Percentiles rank a stretch among this genome's conserved stretches.
Conservation (phyloP, 768 basidiomycete species). For the Naganishia randhawae region DNA sequence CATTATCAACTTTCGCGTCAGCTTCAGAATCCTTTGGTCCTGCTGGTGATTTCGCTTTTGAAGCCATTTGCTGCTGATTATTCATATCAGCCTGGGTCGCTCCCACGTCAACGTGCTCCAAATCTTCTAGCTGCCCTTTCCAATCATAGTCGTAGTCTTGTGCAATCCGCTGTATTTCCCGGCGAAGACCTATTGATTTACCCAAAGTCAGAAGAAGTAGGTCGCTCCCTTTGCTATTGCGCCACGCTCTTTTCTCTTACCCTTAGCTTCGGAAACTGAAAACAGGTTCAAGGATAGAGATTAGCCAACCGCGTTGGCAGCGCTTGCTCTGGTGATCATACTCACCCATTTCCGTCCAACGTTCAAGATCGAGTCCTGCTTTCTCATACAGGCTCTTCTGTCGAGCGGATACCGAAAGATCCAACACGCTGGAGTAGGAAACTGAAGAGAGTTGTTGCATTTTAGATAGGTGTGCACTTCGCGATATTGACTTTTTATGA, state of each 20-base stretch:
- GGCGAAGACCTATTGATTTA: conserved; percentile 57
- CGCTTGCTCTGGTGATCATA: neutral
- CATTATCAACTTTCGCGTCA: neutral
- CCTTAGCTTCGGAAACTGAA: conserved; percentile 11
- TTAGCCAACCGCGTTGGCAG: too few species aligned
- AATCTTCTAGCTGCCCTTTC: conserved; percentile 50
- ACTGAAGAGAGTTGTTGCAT: conserved; percentile 45
- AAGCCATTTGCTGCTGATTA: neutral
- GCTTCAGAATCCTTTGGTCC: neutral
- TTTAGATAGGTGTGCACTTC: neutral
- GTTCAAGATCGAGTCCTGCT: conserved; percentile 62
- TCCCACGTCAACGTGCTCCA: conserved; percentile 39
- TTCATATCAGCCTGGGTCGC: neutral
- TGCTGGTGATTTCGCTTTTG: neutral
- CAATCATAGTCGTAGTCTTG: conserved; percentile 61
- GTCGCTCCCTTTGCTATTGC: neutral
- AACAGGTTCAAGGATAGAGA: neutral
- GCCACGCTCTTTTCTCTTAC: neutral
- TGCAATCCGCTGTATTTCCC: conserved; percentile 61
- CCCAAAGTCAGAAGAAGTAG: conserved; percentile 45
- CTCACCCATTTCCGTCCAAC: conserved; percentile 57
- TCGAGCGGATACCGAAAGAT: conserved; percentile 60
- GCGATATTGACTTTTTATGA: neutral
- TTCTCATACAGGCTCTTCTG: conserved; percentile 60
- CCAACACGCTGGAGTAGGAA: conserved; percentile 63